Conservation (phyloP, 2,329 filamentous ascomycete species). For the Colletotrichum limetticola region DNA sequence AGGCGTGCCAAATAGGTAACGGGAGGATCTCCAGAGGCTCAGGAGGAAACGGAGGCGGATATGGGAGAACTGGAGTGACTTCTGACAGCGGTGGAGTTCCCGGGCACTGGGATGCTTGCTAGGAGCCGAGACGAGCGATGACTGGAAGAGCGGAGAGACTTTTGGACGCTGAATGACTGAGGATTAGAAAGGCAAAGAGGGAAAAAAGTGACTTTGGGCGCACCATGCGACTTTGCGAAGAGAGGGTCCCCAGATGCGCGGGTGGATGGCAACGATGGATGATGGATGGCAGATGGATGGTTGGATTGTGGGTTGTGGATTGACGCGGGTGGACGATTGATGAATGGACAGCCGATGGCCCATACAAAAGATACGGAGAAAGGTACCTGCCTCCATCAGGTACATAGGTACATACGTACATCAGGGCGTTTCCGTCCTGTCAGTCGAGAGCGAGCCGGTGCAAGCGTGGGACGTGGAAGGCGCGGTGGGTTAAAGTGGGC, state of each 20-base stretch:
- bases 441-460: neutral
- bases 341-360: neutral
- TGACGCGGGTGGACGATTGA: neutral
- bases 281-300: neutral
- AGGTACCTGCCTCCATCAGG: too few relatives aligned
- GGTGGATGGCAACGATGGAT: neutral
- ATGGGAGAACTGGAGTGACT: neutral
- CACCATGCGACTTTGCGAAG: neutral
- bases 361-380: too few relatives aligned
- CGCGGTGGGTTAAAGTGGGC: neutral
- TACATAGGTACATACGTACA: neutral
- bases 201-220: neutral
- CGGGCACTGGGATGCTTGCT: neutral
- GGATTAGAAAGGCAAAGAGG: neutral
- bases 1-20: neutral
- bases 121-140: neutral
- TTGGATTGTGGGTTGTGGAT: neutral
- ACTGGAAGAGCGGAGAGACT: neutral
- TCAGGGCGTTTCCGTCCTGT: neutral
- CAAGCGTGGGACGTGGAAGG: conserved; percentile 1
- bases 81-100: neutral
- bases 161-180: neutral
- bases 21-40: neutral
- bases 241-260: neutral
- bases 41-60: neutral